A percentile compares a stretch with the other conserved stretches of the same genome.
Evolutionary conservation across 1,284 basidiomycete genomes (phyloP).

Genomic region (Neonothopanus nambi): DNA sequence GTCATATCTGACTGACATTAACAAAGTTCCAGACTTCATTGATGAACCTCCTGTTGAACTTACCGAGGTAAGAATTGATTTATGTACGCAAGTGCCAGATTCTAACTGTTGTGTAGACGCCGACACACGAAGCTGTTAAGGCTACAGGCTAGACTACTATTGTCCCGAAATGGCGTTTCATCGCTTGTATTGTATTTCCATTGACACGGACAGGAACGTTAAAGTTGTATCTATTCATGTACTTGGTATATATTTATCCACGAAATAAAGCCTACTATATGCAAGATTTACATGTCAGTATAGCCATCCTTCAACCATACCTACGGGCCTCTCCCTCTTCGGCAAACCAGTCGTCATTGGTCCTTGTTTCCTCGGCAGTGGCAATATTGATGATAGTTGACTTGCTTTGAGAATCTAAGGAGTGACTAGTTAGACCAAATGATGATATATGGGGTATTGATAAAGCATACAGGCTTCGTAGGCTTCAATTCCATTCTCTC

Average conservation of each 20-base stretch:
- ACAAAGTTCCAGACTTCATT: constrained; percentile 86
- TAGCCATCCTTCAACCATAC: constrained; percentile 49
- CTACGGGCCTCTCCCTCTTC: constrained; percentile 49
- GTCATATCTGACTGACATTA: constrained; percentile 83
- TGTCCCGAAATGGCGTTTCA: no score
- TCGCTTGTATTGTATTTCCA: no score
- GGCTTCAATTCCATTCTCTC: constrained; percentile 82
- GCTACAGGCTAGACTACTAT: constrained; percentile 40
- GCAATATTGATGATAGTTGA: constrained; percentile 74
- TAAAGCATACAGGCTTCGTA: constrained; percentile 65
- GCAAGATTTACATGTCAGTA: neutral
- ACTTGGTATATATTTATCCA: neutral
- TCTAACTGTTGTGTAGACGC: constrained; percentile 28
- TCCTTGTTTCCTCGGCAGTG: constrained; percentile 53
- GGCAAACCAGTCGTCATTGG: constrained; percentile 77
- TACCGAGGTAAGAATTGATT: constrained; percentile 44
- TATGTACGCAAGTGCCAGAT: constrained; percentile 17
- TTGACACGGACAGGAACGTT: no score
- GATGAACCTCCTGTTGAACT: constrained; percentile 80
- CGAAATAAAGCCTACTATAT: no score
- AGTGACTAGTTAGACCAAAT: constrained; percentile 3
- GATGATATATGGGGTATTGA: neutral
- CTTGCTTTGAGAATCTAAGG: constrained; percentile 77
- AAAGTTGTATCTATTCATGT: neutral
- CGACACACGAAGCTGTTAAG: constrained; percentile 55